Conservation (phyloP, 805 yeast species). For the Candida quercuum region DNA sequence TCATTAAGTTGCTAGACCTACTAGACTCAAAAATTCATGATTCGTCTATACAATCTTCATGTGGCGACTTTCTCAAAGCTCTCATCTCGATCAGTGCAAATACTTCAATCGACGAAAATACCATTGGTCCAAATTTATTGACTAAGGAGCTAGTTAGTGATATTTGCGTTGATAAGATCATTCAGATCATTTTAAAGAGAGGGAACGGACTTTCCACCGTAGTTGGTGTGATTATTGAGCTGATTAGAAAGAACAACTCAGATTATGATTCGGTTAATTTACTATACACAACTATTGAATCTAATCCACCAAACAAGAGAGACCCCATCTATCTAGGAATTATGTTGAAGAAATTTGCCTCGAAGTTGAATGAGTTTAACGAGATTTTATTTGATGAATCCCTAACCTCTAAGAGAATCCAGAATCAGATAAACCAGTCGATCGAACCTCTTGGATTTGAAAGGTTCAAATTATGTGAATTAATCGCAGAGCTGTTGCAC, state of each 20-base stretch:
- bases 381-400: constrained; percentile 31
- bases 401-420: constrained; percentile 24
- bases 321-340: constrained; percentile 91
- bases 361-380: constrained; percentile 51
- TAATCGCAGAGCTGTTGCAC: constrained; percentile 89
- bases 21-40: constrained; percentile 55
- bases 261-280: constrained; percentile 89
- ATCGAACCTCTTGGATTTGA: constrained; percentile 89
- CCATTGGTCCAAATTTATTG: constrained; percentile 90
- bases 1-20: constrained; percentile 63
- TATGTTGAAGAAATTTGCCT: constrained; percentile 68
- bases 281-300: constrained; percentile 63
- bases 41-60: constrained; percentile 78
- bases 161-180: constrained; percentile 52
- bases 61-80: constrained; percentile 91
- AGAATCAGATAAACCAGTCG: constrained; percentile 43
- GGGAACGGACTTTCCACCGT: constrained; percentile 86
- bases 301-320: constrained; percentile 82
- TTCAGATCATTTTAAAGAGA: constrained; percentile 58
- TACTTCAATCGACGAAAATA: constrained; percentile 67
- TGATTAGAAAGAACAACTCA: constrained; percentile 91
- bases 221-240: constrained; percentile 88
- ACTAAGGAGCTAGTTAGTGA: constrained; percentile 83
- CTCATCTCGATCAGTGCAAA: constrained; percentile 93
- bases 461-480: constrained; percentile 85